phyloP scores from a whole-genome alignment of 192 early-diverging fungal genomes.

The Haplosporangium gracile region DNA sequence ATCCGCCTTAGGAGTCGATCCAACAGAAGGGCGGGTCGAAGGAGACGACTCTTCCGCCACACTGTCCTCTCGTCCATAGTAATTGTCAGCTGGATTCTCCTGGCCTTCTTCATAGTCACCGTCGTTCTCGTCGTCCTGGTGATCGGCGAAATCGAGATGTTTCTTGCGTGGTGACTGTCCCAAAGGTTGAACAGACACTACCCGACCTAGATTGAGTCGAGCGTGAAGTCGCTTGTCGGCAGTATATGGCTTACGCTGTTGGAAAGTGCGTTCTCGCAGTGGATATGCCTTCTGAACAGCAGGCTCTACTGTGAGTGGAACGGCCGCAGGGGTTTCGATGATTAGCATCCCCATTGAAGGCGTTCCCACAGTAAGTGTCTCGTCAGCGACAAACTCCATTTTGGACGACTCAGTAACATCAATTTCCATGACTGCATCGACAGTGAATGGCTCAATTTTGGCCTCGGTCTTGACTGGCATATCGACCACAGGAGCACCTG shows the following conservation, averaged over 20 bases:
- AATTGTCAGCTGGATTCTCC: neutral
- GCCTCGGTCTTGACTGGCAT: neutral
- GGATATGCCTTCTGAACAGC: neutral
- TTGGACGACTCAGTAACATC: neutral
- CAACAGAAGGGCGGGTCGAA: neutral
- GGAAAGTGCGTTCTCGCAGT: neutral
- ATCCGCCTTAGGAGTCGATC: neutral
- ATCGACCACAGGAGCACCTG: neutral
- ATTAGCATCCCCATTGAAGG: neutral
- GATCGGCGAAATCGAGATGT: neutral
- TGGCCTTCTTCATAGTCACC: constrained; percentile 18
- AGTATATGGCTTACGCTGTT: constrained; percentile 10
- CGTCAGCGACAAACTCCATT: neutral
- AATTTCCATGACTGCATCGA: neutral
- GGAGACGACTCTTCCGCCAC: neutral
- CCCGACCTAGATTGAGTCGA: neutral
- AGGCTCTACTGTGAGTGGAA: neutral
- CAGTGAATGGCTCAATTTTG: neutral
- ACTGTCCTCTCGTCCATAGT: neutral
- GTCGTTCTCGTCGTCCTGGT: neutral
- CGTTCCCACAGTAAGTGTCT: too few species aligned
- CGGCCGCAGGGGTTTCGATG: neutral
- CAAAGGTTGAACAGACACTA: neutral
- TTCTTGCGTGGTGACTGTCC: neutral
- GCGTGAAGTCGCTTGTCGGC: constrained; percentile 4